These are phyloP conservation scores for Cryphonectria japonica DNA, from an alignment of 2,329 filamentous ascomycete species.

Conservation along the genomic window DNA sequence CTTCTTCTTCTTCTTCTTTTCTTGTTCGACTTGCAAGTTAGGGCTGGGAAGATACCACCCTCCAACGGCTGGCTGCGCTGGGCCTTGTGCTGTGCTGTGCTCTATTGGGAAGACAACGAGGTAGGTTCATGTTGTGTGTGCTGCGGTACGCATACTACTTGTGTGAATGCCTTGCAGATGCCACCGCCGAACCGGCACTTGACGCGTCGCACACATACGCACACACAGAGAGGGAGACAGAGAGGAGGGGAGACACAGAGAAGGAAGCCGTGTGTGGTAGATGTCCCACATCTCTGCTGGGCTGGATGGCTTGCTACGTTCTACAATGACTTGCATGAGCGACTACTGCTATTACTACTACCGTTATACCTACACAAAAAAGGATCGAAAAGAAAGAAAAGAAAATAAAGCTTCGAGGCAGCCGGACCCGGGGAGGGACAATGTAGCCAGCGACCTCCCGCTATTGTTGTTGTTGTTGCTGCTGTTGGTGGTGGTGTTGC, in stretches of 20 bases:
- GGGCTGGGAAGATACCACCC: neutral
- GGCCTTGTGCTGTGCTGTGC: neutral
- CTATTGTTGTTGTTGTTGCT: neutral
- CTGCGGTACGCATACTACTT: neutral
- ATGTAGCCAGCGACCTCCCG: conserved; percentile 16
- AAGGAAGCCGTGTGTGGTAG: conserved; percentile 13
- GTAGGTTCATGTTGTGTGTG: too few relatives aligned
- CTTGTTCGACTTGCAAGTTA: neutral
- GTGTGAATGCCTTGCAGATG: conserved; percentile 20
- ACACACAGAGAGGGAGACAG: neutral
- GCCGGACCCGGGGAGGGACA: conserved; percentile 14
- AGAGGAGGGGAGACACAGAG: neutral
- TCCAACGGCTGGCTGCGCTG: neutral
- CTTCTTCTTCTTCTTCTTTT: too few relatives aligned
- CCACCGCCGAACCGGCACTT: conserved; percentile 18
- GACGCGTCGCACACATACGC: neutral
- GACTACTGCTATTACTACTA: neutral
- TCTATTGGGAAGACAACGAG: too few relatives aligned
- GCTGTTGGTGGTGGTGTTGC: too few relatives aligned
- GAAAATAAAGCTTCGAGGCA: conserved; percentile 2
- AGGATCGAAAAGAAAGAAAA: neutral
- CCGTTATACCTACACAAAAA: neutral
- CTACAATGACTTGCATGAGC: neutral
- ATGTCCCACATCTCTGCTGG: neutral
- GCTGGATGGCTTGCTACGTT: conserved; percentile 4